phyloP scores from a whole-genome alignment of 768 basidiomycete species.

The Rhodotorula taiwanensis region DNA sequence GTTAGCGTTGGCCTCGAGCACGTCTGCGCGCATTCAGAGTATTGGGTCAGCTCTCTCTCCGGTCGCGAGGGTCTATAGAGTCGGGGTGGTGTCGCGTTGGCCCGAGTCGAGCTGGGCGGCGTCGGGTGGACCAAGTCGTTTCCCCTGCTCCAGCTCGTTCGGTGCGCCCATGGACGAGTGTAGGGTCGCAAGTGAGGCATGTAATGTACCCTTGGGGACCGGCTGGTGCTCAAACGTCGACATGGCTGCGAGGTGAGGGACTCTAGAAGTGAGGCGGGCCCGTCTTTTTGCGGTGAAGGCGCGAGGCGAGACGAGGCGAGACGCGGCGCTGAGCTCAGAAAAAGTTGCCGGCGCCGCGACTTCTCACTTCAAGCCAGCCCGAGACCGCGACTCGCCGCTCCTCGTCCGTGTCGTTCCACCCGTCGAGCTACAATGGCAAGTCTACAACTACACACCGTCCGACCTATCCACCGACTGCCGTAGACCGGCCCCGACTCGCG shows the following conservation, averaged over 20 bases:
- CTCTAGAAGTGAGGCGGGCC: background rate
- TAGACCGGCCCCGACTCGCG: too few species aligned
- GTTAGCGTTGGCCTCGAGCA: constrained; percentile 47
- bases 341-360: too few species aligned
- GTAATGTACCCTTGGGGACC: constrained; percentile 2
- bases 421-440: constrained; percentile 14
- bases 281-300: too few species aligned
- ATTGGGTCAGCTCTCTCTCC: too few species aligned
- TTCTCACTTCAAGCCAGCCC: background rate
- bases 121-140: too few species aligned
- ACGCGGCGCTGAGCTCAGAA: background rate
- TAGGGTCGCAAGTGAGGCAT: background rate
- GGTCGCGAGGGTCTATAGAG: too few species aligned
- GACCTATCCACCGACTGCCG: too few species aligned
- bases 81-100: too few species aligned
- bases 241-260: constrained; percentile 8
- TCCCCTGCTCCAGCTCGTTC: too few species aligned
- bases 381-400: background rate
- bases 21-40: constrained; percentile 30
- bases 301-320: too few species aligned
- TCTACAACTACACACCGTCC: background rate
- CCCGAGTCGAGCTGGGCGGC: too few species aligned
- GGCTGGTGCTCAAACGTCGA: constrained; percentile 18
- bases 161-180: too few species aligned
- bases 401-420: constrained; percentile 6